Conservation (phyloP, 2,329 filamentous ascomycete genomes). For the Fusarium multiceps region DNA sequence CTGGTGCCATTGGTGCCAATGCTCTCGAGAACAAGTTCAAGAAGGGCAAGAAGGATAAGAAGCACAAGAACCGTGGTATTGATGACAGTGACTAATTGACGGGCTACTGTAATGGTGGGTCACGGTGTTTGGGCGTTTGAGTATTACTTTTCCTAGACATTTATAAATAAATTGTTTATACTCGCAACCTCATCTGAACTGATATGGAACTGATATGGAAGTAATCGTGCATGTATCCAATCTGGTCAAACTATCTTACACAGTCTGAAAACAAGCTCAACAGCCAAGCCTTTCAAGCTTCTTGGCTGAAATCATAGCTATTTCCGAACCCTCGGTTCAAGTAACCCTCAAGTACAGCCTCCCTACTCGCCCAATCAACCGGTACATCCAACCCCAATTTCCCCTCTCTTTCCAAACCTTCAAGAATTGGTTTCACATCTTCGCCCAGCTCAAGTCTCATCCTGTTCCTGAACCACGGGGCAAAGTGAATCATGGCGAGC, state of each 20-base stretch:
- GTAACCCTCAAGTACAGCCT: constrained; percentile 59
- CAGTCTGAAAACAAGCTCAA: constrained; percentile 12
- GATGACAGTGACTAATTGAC: constrained; percentile 44
- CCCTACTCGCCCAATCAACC: constrained; percentile 59
- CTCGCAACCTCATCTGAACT: not conserved
- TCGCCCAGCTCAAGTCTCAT: constrained; percentile 67
- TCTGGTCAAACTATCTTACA: not conserved
- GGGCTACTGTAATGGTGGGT: not conserved
- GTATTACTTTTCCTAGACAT: not conserved
- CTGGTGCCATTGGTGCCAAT: constrained; percentile 67
- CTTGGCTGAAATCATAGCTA: constrained; percentile 70
- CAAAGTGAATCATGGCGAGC: constrained; percentile 71
- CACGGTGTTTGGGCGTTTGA: constrained; percentile 28
- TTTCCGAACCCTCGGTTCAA: constrained; percentile 69
- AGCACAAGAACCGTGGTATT: constrained; percentile 41
- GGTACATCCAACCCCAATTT: constrained; percentile 59
- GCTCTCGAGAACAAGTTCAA: constrained; percentile 58
- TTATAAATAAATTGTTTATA: not conserved
- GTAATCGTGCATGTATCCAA: not conserved
- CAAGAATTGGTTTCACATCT: constrained; percentile 59
- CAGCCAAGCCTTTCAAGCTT: constrained; percentile 36
- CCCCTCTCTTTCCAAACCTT: constrained; percentile 54
- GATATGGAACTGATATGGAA: not conserved
- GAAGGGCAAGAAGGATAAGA: constrained; percentile 47
- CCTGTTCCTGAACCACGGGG: constrained; percentile 66